A percentile compares a stretch with the other conserved stretches of the same genome.
These are phyloP conservation scores for Mycena belliarum DNA, from an alignment of 768 basidiomycete genomes.

Conservation along the genomic window DNA sequence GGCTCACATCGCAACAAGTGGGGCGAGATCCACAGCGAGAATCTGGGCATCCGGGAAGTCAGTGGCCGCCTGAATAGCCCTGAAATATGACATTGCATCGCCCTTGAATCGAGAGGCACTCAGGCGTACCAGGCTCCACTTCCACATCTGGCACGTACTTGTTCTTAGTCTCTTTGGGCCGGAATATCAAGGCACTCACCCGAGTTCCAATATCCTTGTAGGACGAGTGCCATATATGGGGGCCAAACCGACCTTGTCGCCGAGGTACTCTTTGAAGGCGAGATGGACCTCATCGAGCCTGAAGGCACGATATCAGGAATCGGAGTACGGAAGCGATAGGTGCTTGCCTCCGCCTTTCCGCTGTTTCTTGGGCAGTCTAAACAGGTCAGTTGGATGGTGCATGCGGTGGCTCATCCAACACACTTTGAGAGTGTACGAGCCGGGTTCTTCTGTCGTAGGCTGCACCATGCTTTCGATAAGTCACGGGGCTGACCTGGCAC, in stretches of 20 bases:
- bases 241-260: neutral
- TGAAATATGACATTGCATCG: neutral
- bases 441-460: no score
- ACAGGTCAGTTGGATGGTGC: no score
- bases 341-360: neutral
- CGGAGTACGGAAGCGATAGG: neutral
- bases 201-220: constrained; percentile 3
- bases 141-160: neutral
- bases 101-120: no score
- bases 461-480: no score
- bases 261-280: neutral
- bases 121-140: constrained; percentile 4
- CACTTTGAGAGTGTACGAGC: no score
- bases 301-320: neutral
- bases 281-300: constrained; percentile 3
- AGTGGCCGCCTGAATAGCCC: constrained; percentile 5
- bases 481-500: no score
- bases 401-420: no score
- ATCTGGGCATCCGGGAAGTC: constrained; percentile 1
- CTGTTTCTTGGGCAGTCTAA: neutral
- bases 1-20: neutral
- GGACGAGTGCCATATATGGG: neutral
- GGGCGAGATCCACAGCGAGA: neutral
- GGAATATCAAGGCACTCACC: neutral
- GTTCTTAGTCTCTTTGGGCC: neutral